Conservation (phyloP, 139 green algal species). For the Volvox africanus region DNA sequence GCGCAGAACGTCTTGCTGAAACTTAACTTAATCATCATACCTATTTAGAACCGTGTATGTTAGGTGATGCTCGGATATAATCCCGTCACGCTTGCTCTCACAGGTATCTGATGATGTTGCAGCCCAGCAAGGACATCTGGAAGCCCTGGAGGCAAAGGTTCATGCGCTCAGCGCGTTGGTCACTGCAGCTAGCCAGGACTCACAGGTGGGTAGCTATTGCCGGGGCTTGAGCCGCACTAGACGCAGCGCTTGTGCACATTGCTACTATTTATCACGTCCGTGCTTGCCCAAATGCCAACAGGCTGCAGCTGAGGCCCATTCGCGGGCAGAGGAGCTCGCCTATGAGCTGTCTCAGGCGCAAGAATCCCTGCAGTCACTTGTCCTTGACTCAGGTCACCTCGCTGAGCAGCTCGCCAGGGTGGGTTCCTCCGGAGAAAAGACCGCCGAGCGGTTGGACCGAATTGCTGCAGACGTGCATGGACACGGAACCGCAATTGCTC, state of each 20-base stretch:
- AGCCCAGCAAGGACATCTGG: conserved; percentile 25
- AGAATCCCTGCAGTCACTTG: conserved; percentile 23
- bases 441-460: background rate
- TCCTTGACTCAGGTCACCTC: conserved; percentile 16
- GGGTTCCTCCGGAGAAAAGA: background rate
- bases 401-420: conserved; percentile 32
- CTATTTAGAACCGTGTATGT: background rate
- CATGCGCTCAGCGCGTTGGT: conserved; percentile 41
- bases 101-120: background rate
- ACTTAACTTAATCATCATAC: background rate
- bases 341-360: conserved; percentile 43
- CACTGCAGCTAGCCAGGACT: conserved; percentile 33
- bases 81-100: background rate
- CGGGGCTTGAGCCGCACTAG: background rate
- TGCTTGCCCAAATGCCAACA: background rate
- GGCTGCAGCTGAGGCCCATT: conserved; percentile 2
- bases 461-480: background rate
- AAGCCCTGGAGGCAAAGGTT: conserved; percentile 31
- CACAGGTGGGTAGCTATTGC: background rate
- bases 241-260: background rate
- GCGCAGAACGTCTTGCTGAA: background rate
- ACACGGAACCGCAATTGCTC: background rate
- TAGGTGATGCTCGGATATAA: background rate
- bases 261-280: background rate
- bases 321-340: conserved; percentile 29